Evolutionary conservation across 345 rosid species (phyloP), one percentile per base, ranked within the genome.

Genomic region (Noccaea bulbosa): DNA sequence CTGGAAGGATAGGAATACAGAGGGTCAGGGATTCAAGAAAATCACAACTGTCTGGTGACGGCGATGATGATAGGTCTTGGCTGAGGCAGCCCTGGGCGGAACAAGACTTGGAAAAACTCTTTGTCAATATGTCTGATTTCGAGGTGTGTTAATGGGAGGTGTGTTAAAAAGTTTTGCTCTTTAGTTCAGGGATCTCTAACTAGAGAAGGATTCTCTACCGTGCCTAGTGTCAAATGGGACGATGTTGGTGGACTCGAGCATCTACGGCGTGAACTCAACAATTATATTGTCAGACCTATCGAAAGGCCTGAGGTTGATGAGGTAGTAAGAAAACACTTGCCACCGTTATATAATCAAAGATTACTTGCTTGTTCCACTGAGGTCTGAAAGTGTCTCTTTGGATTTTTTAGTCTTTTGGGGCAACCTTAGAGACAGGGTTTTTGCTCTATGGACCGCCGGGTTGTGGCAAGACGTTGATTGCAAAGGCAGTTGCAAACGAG

Each of bases 401-500:
- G 89, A 86, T 30, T 64, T 74, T 51, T 61, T 78, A 94, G 99
- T 87, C 81, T 67, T 88, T 88, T 71, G 92, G 97, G 49, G 81
- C 86, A 67, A 82, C 80, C 73, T 76, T 84, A 65, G 96, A 88
- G 86, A 86, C 93, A 0, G 97, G 99, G 57, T 89, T 91, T 83
- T 81, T 94, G 85, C 97, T 91, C 49, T 94, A 85, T 74, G 99
- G 99, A 45, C 98, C 99, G 32, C 99, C 98, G 14, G 99, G 99
- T 16, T 94, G 99, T 74, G 99, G 99, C 8, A 94, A 94, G 82
- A 94, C 98, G 34, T 85, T 94, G 76, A 90, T 94, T 65, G 99
- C 99, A 62, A 91, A 91, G 84, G 99, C 99, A 57, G 95, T 84
- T 39, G 99, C 99, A 40, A 86, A 88, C 77, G 99, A 91, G 81